Evolutionary conservation across 495 filamentous ascomycete species (phyloP).

Genomic region (Aspergillus panamensis): DNA sequence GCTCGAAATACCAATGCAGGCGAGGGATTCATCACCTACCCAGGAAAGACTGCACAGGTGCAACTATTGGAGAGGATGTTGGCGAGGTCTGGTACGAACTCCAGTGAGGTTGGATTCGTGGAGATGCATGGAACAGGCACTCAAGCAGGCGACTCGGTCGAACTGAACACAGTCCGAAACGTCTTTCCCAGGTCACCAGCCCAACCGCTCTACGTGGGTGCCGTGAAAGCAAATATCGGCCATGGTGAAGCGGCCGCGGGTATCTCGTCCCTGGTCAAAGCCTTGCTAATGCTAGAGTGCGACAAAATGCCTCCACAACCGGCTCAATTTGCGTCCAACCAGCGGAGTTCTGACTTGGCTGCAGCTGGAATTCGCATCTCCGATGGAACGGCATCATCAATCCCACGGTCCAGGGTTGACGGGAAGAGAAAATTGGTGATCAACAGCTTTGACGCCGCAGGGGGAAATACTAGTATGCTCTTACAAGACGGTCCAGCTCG

Average conservation of each 20-base stretch:
- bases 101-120: constrained; percentile 47
- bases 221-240: constrained; percentile 36
- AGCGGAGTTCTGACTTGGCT: constrained; percentile 34
- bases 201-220: constrained; percentile 22
- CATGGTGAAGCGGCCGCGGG: constrained; percentile 36
- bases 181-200: constrained; percentile 21
- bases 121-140: constrained; percentile 50
- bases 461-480: constrained; percentile 3
- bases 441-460: constrained; percentile 28
- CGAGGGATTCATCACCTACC: constrained; percentile 40
- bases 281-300: constrained; percentile 30
- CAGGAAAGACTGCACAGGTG: constrained; percentile 46
- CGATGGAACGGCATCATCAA: constrained; percentile 9
- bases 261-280: constrained; percentile 31
- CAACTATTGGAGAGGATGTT: constrained; percentile 43
- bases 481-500: constrained; percentile 3
- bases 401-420: neutral
- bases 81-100: constrained; percentile 39
- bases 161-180: constrained; percentile 27
- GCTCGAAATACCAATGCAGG: constrained; percentile 39
- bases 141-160: constrained; percentile 33
- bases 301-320: constrained; percentile 32
- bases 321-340: constrained; percentile 12
- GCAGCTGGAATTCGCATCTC: constrained; percentile 27
- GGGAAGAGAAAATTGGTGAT: constrained; percentile 17